Conservation (phyloP, 352 stramenopile genomes). For the Thraustotheca clavata region DNA sequence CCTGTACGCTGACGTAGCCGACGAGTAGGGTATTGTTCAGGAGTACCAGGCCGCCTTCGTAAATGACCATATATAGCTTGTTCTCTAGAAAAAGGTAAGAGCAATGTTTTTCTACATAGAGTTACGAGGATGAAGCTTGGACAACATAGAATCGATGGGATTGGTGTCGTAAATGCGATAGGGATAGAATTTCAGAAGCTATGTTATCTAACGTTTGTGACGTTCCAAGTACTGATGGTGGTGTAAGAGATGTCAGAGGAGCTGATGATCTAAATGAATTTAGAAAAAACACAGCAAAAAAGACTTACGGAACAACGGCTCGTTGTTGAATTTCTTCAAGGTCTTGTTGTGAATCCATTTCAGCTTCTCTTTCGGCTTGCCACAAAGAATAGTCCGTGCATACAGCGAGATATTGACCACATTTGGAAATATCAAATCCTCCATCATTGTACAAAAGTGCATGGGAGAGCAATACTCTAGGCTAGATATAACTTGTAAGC, state of each 20-base stretch:
- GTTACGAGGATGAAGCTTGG: neutral
- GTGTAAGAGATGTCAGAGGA: no score
- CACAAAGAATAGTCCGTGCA: slow-evolving; percentile 91
- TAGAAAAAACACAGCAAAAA: slow-evolving; percentile 25
- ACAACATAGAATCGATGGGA: slow-evolving; percentile 4
- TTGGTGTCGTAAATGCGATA: neutral
- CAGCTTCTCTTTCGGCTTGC: slow-evolving; percentile 80
- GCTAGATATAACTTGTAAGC: neutral
- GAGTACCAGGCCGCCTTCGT: neutral
- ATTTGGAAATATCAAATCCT: slow-evolving; percentile 94
- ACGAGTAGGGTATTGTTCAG: neutral
- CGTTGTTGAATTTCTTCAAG: slow-evolving; percentile 52
- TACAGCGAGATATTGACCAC: slow-evolving; percentile 90
- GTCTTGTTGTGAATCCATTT: slow-evolving; percentile 57
- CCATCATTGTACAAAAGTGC: slow-evolving; percentile 97
- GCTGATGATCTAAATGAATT: slow-evolving; percentile 17
- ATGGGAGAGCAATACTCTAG: slow-evolving; percentile 74
- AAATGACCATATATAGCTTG: neutral
- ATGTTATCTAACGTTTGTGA: neutral
- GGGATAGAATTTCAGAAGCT: neutral
- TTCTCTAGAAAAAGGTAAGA: neutral
- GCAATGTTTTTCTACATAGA: no score
- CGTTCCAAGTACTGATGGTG: no score
- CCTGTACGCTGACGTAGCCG: neutral
- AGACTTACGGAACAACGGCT: slow-evolving; percentile 12